Conservation (phyloP, 805 yeast genomes). For the Lachancea quebecensis region DNA sequence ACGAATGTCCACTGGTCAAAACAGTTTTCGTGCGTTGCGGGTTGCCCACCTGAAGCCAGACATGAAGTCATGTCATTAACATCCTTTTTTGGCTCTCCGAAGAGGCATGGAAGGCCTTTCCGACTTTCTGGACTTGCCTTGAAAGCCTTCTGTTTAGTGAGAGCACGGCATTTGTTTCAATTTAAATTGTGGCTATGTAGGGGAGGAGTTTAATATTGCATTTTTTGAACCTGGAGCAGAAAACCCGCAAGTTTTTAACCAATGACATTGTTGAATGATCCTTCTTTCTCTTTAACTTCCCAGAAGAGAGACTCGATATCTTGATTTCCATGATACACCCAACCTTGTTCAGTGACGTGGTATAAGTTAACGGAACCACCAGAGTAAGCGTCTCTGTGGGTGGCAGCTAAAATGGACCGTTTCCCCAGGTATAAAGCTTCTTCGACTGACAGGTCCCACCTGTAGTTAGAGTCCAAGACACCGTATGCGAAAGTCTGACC, state of each 20-base stretch:
- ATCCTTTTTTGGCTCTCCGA: too few relatives aligned
- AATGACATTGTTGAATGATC: constrained; percentile 66
- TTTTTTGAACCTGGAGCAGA: neutral
- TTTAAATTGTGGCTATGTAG: too few relatives aligned
- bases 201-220: neutral
- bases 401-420: constrained; percentile 92
- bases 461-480: constrained; percentile 86
- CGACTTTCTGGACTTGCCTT: too few relatives aligned
- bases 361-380: constrained; percentile 94
- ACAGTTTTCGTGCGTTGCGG: too few relatives aligned
- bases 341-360: constrained; percentile 89
- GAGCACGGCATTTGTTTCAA: too few relatives aligned
- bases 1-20: neutral
- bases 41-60: too few relatives aligned
- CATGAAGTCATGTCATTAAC: too few relatives aligned
- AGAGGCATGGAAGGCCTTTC: too few relatives aligned
- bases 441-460: constrained; percentile 86
- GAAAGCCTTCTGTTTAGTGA: too few relatives aligned
- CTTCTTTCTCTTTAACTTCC: constrained; percentile 82
- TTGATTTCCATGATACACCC: constrained; percentile 93
- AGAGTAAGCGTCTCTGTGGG: constrained; percentile 96
- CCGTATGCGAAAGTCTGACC: constrained; percentile 99
- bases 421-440: constrained; percentile 93
- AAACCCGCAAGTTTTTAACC: constrained; percentile 6
- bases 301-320: constrained; percentile 88